Evolutionary conservation across 257 asterid species (phyloP).

Genomic region (Salvia miltiorrhiza): DNA sequence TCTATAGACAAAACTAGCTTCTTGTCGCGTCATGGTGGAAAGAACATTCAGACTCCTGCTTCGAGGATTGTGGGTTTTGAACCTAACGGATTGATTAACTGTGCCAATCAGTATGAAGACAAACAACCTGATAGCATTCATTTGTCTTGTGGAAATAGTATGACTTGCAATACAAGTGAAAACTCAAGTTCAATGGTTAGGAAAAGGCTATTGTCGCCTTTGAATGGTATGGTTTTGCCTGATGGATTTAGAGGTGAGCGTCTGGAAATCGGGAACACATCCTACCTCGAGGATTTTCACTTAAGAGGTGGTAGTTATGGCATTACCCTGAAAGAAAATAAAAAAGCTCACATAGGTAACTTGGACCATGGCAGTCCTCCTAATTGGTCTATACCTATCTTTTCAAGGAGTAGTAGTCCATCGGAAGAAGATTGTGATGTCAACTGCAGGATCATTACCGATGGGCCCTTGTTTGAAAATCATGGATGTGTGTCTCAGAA

Average conservation of each 20-base stretch:
- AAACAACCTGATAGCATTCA: conserved; percentile 26
- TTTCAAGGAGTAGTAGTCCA: conserved; percentile 28
- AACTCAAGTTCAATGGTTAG: conserved; percentile 45
- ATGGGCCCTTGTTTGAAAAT: conserved; percentile 49
- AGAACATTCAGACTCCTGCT: conserved; percentile 52
- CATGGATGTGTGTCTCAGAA: conserved; percentile 20
- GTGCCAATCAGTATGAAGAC: conserved; percentile 29
- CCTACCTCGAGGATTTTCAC: conserved; percentile 20
- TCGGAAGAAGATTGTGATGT: conserved; percentile 33
- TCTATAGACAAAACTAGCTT: conserved; percentile 37
- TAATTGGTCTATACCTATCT: conserved; percentile 30
- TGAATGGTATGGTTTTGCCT: conserved; percentile 47
- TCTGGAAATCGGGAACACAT: conserved; percentile 42
- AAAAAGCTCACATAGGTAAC: conserved; percentile 56
- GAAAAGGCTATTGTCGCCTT: conserved; percentile 67
- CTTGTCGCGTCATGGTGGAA: conserved; percentile 39
- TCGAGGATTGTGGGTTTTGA: conserved; percentile 81
- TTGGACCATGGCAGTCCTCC: conserved; percentile 31
- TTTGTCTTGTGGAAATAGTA: conserved; percentile 25
- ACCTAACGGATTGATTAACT: conserved; percentile 32
- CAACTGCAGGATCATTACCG: conserved; percentile 37
- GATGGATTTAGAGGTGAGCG: conserved; percentile 46
- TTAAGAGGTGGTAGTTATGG: conserved; percentile 25
- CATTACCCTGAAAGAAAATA: conserved; percentile 43
- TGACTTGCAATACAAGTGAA: conserved; percentile 29